Base-by-base conservation (phyloP, 2,329 filamentous ascomycete species). In the Apiospora malaysiana region DNA sequence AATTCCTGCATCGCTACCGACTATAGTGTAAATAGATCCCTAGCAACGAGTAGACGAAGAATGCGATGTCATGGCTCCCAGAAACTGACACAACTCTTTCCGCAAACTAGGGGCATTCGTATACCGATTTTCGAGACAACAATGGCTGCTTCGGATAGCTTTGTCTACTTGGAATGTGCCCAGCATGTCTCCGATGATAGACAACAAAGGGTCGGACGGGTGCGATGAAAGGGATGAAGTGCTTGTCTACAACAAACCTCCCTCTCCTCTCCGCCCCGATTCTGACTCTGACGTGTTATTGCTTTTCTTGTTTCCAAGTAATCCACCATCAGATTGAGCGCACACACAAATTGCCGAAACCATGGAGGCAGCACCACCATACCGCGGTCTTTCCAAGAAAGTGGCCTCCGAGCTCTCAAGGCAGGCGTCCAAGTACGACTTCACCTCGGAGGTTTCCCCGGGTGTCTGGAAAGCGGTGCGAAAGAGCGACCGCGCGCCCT, bases 391-490 rank as follows among this genome's bases (percentile, higher is more conserved):
- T 63, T 63, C 56, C 7, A 63, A n/a, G 56, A 63, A 18, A 40
- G 32, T 18, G 21, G 56, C 40, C 65, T 25, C 65, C 18, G 65
- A 67, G 40, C 40, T 67, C 21, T 43, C 43, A 14, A 45, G 27
- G 65, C 67, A 49, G 68, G 71, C 66, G 32, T 27, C 73, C 14
- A 68, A 74, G 27, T 80, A 79, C 72, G 78, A 80, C 21, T 77
- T 80, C 69, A 66, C 74, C 47, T 72, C 73, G 16, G 76, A 80
- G 71, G 27, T 77, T 21, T 56, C 72, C 18, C 77, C 77, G 12
- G 71, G 73, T 2, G 70, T 78, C 68, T 80, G 77, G 77, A 78
- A 75, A 69, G 69, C 79, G 69, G 72, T 70, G 37, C 75, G 74
- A 67, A 78, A 76, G 69, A 66, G 14, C 9, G 75, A 78, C 72